phyloP scores from a whole-genome alignment of 2,329 filamentous ascomycete species.

The Epichloe typhina region DNA sequence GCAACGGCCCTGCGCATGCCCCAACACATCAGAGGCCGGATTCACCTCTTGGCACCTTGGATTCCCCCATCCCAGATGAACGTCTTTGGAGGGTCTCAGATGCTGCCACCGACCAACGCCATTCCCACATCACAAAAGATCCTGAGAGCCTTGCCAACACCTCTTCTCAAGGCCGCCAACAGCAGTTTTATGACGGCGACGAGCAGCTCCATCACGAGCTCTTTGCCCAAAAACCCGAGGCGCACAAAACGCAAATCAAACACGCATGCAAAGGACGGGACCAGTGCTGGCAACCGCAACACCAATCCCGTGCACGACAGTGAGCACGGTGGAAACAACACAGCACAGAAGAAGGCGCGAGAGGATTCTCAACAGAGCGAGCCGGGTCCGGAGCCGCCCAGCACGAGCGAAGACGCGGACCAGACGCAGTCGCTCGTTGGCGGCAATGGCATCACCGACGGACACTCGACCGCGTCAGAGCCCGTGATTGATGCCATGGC shows the following conservation, averaged over 20 bases:
- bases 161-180: slow-evolving; percentile 86
- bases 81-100: slow-evolving; percentile 59
- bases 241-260: slow-evolving; percentile 46
- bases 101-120: slow-evolving; percentile 66
- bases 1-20: slow-evolving; percentile 92
- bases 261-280: slow-evolving; percentile 23
- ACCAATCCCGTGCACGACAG: slow-evolving; percentile 31
- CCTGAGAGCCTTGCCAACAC: slow-evolving; percentile 75
- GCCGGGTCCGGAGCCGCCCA: slow-evolving; percentile 11
- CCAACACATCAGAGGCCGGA: slow-evolving; percentile 84
- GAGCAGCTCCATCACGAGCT: slow-evolving; percentile 71
- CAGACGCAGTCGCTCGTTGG: slow-evolving; percentile 25
- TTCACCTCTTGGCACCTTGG: slow-evolving; percentile 91
- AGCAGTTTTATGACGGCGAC: slow-evolving; percentile 90
- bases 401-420: slow-evolving; percentile 36
- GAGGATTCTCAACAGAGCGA: slow-evolving; percentile 12
- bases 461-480: slow-evolving; percentile 26
- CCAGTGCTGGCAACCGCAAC: slow-evolving; percentile 22
- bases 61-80: slow-evolving; percentile 96
- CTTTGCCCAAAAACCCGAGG: slow-evolving; percentile 52
- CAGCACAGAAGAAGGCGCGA: slow-evolving; percentile 14
- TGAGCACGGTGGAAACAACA: slow-evolving; percentile 28
- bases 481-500: slow-evolving; percentile 48
- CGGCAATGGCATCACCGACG: slow-evolving; percentile 5
- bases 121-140: slow-evolving; percentile 88